Evolutionary conservation across 2,329 filamentous ascomycete genomes (phyloP), one percentile per base, ranked within the genome.

Genomic region (Cryphonectria nitschkei): DNA sequence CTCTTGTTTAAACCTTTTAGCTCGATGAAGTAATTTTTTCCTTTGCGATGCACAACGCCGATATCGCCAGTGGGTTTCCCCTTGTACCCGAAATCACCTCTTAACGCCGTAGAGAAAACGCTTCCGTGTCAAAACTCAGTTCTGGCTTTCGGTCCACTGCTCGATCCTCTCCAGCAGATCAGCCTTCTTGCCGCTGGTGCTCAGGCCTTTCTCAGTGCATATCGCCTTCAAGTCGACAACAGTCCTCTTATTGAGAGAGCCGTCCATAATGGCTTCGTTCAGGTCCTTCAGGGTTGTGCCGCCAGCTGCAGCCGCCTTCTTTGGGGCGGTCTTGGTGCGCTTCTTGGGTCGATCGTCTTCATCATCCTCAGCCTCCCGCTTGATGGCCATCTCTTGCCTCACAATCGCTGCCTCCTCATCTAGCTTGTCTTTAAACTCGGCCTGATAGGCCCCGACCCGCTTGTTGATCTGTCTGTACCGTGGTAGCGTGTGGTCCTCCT

Each of bases 401-500:
- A 82, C 76, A 13, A 78, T 76, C 2, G 75, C 77, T 0, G 84
- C 79, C 70, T 90, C 88, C 11, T 86, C 81, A 41, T 92, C 88
- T 7, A 98, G 84, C 14, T 87, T 85, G 50, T 88, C 84, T 4
- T 92, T 90, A 90, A 95, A 97, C 46, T 93, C 90, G 62, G 91
- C 84, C 13, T 97, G 87, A 77, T 94, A 93, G 2, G 89, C 88
- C 0, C 94, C 95, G 1, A 93, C 92, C 41, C 95, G 90, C 83
- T 97, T 98, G 79, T 94, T 89, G 69, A 99, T 98, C 75, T 97
- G 93, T 75, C 88, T 91, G 80, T 91, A 94, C 76, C 92, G 93
- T 1, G 96, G 96, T 19, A 93, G 79, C 0, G 96, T 98, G 74
- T 92, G 90, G 78, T 99, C 96, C 19, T 88, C 85, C 2, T 82